Evolutionary conservation across 129 eudicot genomes (phyloP).

Genomic region (Daucus carota): DH1_v3.0 NC_030389.2:33222501-33223000

Average conservation of each 20-base stretch:
- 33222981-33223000: slow-evolving; percentile 87
- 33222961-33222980: slow-evolving; percentile 84
- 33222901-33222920: slow-evolving; percentile 95
- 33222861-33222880: slow-evolving; percentile 15
- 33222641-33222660: neutral
- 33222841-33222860: neutral
- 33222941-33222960: slow-evolving; percentile 95
- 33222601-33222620: neutral
- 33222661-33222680: neutral
- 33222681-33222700: neutral
- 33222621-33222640: neutral
- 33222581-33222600: neutral
- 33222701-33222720: neutral
- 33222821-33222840: neutral
- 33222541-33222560: too few relatives aligned
- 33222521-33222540: neutral
- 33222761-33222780: too few relatives aligned
- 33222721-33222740: neutral
- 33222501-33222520: too few relatives aligned
- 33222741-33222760: too few relatives aligned
- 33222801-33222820: too few relatives aligned
- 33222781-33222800: too few relatives aligned
- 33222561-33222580: too few relatives aligned
- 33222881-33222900: slow-evolving; percentile 97
- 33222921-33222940: slow-evolving; percentile 83